phyloP scores from a whole-genome alignment of 768 basidiomycete species.

The Phanerochaete sordida region DNA sequence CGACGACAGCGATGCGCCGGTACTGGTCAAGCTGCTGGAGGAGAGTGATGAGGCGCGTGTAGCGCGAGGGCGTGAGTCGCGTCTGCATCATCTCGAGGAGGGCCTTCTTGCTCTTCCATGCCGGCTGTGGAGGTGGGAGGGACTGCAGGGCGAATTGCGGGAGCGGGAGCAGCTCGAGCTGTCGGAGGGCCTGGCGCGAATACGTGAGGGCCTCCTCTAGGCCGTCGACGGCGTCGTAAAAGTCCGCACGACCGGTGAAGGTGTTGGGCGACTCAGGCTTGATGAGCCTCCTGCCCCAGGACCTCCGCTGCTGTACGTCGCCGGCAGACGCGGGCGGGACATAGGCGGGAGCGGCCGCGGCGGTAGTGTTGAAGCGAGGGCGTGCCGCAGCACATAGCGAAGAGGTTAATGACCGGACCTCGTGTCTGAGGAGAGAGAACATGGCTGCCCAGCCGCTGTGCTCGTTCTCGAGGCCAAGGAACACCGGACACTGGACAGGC shows the following conservation, averaged over 20 bases:
- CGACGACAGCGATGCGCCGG: conserved; percentile 53
- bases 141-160: conserved; percentile 63
- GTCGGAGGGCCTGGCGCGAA: conserved; percentile 56
- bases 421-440: background rate
- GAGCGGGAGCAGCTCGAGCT: conserved; percentile 72
- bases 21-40: conserved; percentile 67
- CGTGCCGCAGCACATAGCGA: background rate
- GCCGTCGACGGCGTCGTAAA: conserved; percentile 65
- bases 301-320: background rate
- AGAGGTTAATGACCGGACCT: background rate
- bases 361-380: background rate
- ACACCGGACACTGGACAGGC: no score
- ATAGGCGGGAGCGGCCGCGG: background rate
- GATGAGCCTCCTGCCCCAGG: background rate
- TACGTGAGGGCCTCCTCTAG: conserved; percentile 63
- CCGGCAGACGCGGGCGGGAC: conserved; percentile 5
- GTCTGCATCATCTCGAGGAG: conserved; percentile 56
- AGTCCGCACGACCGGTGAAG: conserved; percentile 76
- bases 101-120: conserved; percentile 67
- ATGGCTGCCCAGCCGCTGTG: background rate
- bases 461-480: background rate
- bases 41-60: conserved; percentile 58
- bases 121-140: conserved; percentile 53
- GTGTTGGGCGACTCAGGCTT: conserved; percentile 71
- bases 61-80: conserved; percentile 64